Percentiles rank a stretch among this genome's conserved stretches.
phyloP scores from a whole-genome alignment of 139 green algal genomes.

The Yamagishiella unicocca region DNA sequence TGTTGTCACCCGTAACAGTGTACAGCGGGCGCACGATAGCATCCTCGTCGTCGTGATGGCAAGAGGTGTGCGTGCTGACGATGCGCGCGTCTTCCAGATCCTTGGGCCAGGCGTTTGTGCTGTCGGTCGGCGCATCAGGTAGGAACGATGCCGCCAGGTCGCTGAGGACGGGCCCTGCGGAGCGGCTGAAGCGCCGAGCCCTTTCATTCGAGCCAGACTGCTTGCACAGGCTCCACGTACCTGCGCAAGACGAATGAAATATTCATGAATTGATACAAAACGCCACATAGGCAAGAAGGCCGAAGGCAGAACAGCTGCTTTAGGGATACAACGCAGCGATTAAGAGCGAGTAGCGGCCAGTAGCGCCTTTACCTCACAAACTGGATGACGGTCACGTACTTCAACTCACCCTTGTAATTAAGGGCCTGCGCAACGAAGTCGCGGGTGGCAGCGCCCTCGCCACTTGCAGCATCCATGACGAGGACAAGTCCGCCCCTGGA shows the following conservation, averaged over 20 bases:
- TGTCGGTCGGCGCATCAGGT: background rate
- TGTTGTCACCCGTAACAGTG: background rate
- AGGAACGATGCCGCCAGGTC: background rate
- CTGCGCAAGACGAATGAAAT: background rate
- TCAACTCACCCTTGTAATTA: slow-evolving; percentile 4
- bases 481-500: background rate
- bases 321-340: background rate
- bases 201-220: no score
- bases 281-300: background rate
- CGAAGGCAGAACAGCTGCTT: background rate
- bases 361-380: background rate
- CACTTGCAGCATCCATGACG: background rate
- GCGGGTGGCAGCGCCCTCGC: background rate
- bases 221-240: slow-evolving; percentile 3
- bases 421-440: slow-evolving; percentile 17
- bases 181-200: background rate
- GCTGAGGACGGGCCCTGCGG: background rate
- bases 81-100: background rate
- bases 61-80: background rate
- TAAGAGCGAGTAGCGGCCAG: background rate
- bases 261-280: background rate
- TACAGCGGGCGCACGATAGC: background rate
- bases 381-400: background rate
- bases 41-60: background rate
- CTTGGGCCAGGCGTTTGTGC: background rate